Evolutionary conservation across 441 rosid genomes (phyloP).

Genomic region (Dalechampia spathulata): DNA sequence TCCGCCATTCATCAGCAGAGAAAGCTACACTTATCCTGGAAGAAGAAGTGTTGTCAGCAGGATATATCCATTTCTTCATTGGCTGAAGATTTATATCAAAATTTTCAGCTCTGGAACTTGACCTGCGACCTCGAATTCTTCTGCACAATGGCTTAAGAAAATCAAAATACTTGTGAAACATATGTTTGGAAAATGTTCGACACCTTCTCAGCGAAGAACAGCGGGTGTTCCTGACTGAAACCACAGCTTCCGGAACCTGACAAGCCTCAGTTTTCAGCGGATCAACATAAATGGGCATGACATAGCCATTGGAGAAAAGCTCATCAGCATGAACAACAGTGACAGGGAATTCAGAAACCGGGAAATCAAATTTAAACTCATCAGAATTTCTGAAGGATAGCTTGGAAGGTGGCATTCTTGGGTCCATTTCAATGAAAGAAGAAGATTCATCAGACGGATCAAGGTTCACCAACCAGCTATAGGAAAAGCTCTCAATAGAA

Average conservation of each 20-base stretch:
- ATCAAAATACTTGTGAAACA: constrained; percentile 60
- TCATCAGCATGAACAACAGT: constrained; percentile 77
- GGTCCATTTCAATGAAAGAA: constrained; percentile 97
- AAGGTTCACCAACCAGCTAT: constrained; percentile 80
- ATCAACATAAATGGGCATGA: constrained; percentile 45
- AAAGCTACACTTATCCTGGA: constrained; percentile 64
- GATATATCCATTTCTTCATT: constrained; percentile 38
- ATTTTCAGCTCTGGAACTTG: constrained; percentile 32
- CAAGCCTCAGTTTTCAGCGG: constrained; percentile 28
- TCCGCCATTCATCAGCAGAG: constrained; percentile 59
- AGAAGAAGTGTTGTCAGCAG: constrained; percentile 51
- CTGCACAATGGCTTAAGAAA: constrained; percentile 61
- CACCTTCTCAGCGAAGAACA: constrained; percentile 46
- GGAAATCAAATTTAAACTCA: constrained; percentile 83
- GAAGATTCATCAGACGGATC: constrained; percentile 68
- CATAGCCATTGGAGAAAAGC: constrained; percentile 71
- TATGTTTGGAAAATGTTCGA: constrained; percentile 43
- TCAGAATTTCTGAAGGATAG: constrained; percentile 62
- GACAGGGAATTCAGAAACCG: constrained; percentile 42
- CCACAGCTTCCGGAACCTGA: constrained; percentile 23
- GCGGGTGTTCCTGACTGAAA: constrained; percentile 23
- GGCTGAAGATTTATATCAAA: constrained; percentile 31
- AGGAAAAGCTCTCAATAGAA: constrained; percentile 87
- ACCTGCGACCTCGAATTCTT: constrained; percentile 41
- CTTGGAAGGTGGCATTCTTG: constrained; percentile 81